Percentiles rank a stretch among this genome's conserved stretches.
Conservation (phyloP, 768 basidiomycete species). For the Kwoniella pini region DNA sequence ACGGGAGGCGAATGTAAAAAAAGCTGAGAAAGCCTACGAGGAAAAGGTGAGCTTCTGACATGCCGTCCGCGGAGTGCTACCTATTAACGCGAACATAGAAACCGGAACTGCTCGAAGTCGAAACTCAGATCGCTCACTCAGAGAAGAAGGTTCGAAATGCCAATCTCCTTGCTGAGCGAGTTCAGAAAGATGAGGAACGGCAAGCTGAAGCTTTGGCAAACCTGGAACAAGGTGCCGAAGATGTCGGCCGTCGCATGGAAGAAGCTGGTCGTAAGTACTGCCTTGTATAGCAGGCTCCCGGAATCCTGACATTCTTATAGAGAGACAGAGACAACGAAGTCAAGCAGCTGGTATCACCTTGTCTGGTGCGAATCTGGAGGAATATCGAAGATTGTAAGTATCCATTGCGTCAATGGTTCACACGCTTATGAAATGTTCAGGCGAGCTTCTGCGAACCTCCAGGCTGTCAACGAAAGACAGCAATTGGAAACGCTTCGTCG, state of each 20-base stretch:
- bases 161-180: conserved; percentile 64
- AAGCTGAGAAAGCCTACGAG: conserved; percentile 84
- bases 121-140: conserved; percentile 85
- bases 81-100: conserved; percentile 58
- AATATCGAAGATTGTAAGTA: conserved; percentile 77
- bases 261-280: conserved; percentile 72
- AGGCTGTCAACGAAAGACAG: conserved; percentile 85
- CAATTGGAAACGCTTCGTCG: conserved; percentile 74
- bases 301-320: conserved; percentile 56
- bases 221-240: conserved; percentile 67
- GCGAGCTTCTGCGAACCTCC: conserved; percentile 73
- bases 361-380: conserved; percentile 77
- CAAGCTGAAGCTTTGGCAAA: conserved; percentile 54
- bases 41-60: conserved; percentile 63
- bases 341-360: conserved; percentile 71
- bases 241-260: conserved; percentile 69
- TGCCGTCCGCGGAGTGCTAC: background rate
- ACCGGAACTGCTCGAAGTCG: conserved; percentile 78
- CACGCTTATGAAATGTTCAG: conserved; percentile 56
- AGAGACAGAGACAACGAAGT: conserved; percentile 71
- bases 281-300: background rate
- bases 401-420: background rate
- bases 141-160: conserved; percentile 76
- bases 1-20: conserved; percentile 84
- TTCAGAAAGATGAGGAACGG: conserved; percentile 62